Percentiles rank a stretch among this genome's conserved stretches.
phyloP scores from a whole-genome alignment of 2,329 filamentous ascomycete species.

The Sclerotinia spermophila region DNA sequence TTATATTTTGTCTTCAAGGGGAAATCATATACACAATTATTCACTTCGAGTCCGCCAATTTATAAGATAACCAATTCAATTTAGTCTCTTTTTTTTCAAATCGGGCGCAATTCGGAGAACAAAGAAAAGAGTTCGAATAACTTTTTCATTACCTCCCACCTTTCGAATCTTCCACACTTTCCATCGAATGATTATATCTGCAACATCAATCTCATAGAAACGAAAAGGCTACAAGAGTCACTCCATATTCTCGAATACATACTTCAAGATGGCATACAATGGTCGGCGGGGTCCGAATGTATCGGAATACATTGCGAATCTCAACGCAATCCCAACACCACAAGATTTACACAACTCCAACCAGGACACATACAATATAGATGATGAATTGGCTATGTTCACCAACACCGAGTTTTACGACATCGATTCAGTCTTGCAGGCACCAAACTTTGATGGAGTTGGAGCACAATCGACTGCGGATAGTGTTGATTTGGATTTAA shows the following conservation, averaged over 20 bases:
- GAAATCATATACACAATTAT: not conserved
- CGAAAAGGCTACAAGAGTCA: not conserved
- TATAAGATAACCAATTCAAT: not conserved
- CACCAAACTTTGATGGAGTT: slow-evolving; percentile 24
- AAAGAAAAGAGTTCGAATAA: slow-evolving; percentile 10
- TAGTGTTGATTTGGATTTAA: slow-evolving; percentile 22
- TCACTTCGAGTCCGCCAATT: not conserved
- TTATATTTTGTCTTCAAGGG: not conserved
- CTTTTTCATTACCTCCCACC: not conserved
- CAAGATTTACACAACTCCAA: slow-evolving; percentile 54
- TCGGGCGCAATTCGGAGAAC: slow-evolving; percentile 15
- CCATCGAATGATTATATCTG: not conserved
- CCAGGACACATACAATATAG: slow-evolving; percentile 56
- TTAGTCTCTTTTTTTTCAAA: not conserved
- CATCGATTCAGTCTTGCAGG: slow-evolving; percentile 62
- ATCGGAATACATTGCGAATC: slow-evolving; percentile 80
- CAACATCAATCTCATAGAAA: slow-evolving; percentile 5
- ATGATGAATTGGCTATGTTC: slow-evolving; percentile 73
- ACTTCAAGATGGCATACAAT: slow-evolving; percentile 66
- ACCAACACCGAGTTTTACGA: slow-evolving; percentile 81
- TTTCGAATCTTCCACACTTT: not conserved
- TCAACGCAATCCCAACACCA: slow-evolving; percentile 68
- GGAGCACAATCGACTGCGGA: slow-evolving; percentile 16
- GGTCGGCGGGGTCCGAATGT: slow-evolving; percentile 81
- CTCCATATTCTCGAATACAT: not conserved